Conservation (phyloP, 2,329 filamentous ascomycete species). For the Alternaria dauci region DNA sequence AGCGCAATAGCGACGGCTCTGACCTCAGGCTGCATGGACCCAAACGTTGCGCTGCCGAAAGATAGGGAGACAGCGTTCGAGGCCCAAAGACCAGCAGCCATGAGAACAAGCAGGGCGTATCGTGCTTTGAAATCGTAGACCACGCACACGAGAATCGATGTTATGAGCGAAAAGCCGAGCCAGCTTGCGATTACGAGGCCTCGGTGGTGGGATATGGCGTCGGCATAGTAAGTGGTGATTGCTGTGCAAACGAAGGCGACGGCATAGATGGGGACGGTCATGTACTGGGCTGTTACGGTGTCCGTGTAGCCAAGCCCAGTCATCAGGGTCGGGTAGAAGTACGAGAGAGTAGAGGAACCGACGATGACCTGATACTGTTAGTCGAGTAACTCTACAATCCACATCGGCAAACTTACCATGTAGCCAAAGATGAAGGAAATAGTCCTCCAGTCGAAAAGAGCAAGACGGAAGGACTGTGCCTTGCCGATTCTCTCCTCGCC, state of each 20-base stretch:
- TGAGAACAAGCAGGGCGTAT: constrained; percentile 64
- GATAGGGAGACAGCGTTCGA: constrained; percentile 62
- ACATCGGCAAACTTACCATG: constrained; percentile 49
- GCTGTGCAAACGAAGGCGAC: constrained; percentile 61
- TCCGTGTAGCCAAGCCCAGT: constrained; percentile 60
- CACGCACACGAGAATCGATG: constrained; percentile 51
- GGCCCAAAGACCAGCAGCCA: constrained; percentile 64
- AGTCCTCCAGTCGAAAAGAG: constrained; percentile 57
- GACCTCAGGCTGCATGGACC: constrained; percentile 58
- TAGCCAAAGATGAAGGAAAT: constrained; percentile 61
- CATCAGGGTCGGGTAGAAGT: constrained; percentile 64
- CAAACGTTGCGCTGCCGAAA: constrained; percentile 63
- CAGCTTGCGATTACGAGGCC: constrained; percentile 60
- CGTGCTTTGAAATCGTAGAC: constrained; percentile 62
- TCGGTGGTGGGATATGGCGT: constrained; percentile 57
- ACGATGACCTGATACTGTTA: constrained; percentile 49
- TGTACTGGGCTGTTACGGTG: constrained; percentile 59
- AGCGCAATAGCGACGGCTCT: constrained; percentile 63
- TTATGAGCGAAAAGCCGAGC: constrained; percentile 55
- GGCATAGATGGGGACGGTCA: constrained; percentile 63
- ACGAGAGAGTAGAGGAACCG: constrained; percentile 61
- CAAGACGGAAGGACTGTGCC: constrained; percentile 49
- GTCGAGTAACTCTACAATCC: constrained; percentile 23
- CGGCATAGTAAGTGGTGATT: constrained; percentile 58
- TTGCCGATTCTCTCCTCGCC: constrained; percentile 48